These are phyloP conservation scores for Neofusicoccum parvum DNA, from an alignment of 2,329 filamentous ascomycete genomes.

Conservation along the genomic window DNA sequence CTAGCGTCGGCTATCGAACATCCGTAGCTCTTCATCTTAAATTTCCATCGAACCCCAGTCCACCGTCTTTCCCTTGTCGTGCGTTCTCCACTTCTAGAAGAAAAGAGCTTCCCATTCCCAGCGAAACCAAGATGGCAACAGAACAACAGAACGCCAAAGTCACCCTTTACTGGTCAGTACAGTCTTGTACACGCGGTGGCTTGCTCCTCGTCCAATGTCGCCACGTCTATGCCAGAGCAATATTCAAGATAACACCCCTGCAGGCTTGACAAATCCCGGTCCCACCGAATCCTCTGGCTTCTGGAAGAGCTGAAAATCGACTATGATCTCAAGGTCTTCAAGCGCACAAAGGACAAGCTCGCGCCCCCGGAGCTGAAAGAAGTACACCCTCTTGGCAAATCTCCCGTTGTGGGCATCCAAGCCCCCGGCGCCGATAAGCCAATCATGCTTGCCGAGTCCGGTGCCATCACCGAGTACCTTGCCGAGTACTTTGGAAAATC, in stretches of 20 bases:
- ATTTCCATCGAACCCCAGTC: not conserved
- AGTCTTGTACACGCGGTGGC: not conserved
- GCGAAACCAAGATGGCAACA: constrained; percentile 23
- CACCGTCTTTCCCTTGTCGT: not conserved
- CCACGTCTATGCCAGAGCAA: not conserved
- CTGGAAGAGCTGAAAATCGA: constrained; percentile 78
- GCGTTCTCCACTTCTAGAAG: not conserved
- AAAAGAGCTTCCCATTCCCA: not conserved
- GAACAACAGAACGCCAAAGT: constrained; percentile 35
- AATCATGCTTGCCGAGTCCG: constrained; percentile 77
- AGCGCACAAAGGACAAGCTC: constrained; percentile 64
- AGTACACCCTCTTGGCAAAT: constrained; percentile 84
- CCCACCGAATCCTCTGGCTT: constrained; percentile 82
- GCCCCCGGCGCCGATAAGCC: constrained; percentile 49
- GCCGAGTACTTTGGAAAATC: constrained; percentile 64
- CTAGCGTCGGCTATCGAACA: constrained; percentile 14
- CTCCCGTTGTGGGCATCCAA: constrained; percentile 73
- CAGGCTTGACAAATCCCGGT: constrained; percentile 82
- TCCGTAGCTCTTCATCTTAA: constrained; percentile 11
- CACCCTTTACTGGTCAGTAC: constrained; percentile 36
- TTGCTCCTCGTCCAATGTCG: not conserved
- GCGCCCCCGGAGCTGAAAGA: constrained; percentile 76
- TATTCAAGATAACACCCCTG: not conserved
- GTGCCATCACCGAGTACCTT: constrained; percentile 79
- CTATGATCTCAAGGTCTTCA: constrained; percentile 80